Base-by-base conservation (phyloP, 2,329 filamentous ascomycete species). In the Balansia obtecta region DNA sequence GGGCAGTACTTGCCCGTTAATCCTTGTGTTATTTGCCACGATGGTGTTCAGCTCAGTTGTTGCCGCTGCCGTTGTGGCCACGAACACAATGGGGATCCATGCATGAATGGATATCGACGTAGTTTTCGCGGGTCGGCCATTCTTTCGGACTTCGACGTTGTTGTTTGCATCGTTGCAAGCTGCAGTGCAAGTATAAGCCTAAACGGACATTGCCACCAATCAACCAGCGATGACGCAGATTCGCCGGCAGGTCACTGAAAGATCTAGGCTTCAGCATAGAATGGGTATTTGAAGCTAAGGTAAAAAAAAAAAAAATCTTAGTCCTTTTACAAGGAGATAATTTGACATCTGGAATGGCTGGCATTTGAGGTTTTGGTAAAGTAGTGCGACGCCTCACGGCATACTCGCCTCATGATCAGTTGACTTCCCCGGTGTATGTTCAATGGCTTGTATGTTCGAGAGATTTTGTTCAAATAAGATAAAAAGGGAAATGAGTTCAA, bases 41-140 rank as follows among this genome's bases (percentile, higher is more conserved):
- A 98, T 98, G 88, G 91, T 98, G 43, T 68, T 96, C 57, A 95
- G 88, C 69, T 96, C 90, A 52, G 73, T 98, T 56, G 82, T 98
- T 58, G 93, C 93, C 46, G 93, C 72, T 51, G 79, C 77, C 49
- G 83, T 88, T 55, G 80, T 97, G 56, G 90, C 89, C 3, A 96
- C 90, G 1, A 73, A 98, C 58, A 97, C 61, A 80, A 90, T 32
- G 93, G 93, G n/a, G n/a, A n/a, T n/a, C 43, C 98, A 98, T 65
- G 80, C 94, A 52, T 98, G 93, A 93, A 97, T 98, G 90, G 76
- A 88, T 60, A 74, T 95, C 71, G 98, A 98, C 69, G 95, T 95
- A 27, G 61, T 80, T 97, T 65, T 96, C 93, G 88, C 63, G 86
- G 95, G 12, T 88, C 88, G 18, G 93, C 93, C 59, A 97, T 98